Conservation (phyloP, 192 early-diverging fungal species). For the Gryganskiella cystojenkinii region DNA sequence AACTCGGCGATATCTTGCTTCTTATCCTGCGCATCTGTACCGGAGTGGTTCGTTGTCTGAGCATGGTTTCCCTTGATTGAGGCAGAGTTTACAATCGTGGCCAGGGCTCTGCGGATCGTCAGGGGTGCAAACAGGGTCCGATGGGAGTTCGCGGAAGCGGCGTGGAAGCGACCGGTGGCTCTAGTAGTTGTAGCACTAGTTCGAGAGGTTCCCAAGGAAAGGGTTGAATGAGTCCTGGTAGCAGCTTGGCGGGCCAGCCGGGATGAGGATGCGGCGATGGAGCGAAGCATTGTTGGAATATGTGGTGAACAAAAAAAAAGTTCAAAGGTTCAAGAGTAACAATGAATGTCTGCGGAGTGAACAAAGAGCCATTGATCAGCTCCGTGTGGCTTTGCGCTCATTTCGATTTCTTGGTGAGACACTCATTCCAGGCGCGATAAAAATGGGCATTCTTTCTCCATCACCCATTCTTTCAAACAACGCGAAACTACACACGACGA, state of each 20-base stretch:
- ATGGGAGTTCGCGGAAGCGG: not conserved
- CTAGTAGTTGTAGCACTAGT: not conserved
- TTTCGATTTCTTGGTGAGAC: too few relatives aligned
- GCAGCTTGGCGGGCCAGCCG: not conserved
- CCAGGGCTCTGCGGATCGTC: conserved; percentile 39
- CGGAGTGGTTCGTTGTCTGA: too few relatives aligned
- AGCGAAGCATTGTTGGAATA: not conserved
- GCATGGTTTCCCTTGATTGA: not conserved
- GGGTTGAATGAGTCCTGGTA: not conserved
- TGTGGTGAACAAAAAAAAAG: not conserved
- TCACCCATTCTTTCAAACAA: too few relatives aligned
- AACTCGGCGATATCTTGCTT: conserved; percentile 25
- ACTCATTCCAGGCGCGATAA: too few relatives aligned
- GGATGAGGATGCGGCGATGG: not conserved
- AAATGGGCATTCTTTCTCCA: too few relatives aligned
- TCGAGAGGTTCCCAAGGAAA: not conserved
- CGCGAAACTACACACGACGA: not conserved
- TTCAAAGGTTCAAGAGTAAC: too few relatives aligned
- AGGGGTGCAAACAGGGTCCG: not conserved
- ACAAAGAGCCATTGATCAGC: too few relatives aligned
- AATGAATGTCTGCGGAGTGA: too few relatives aligned
- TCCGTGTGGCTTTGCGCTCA: too few relatives aligned
- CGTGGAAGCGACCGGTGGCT: not conserved
- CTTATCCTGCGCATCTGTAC: not conserved
- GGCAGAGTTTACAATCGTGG: conserved; percentile 19